Evolutionary conservation across 2,329 filamentous ascomycete species (phyloP).

Genomic region (Xylaria multiplex): DNA sequence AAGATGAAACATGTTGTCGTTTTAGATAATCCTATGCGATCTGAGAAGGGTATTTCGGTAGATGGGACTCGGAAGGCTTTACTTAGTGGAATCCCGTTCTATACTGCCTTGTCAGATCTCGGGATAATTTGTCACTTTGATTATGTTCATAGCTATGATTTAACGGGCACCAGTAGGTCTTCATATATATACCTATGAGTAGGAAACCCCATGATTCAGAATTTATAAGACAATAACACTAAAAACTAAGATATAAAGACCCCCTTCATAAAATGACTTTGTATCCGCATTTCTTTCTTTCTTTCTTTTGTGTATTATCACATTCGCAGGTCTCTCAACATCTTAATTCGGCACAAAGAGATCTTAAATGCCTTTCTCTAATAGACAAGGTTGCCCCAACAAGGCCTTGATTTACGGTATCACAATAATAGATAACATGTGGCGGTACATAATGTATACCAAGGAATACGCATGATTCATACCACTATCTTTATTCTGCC

Average conservation of each 20-base stretch:
- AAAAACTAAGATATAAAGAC: conserved; percentile 11
- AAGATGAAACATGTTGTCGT: not conserved
- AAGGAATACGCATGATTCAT: not conserved
- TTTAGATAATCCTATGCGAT: not conserved
- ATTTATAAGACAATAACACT: not conserved
- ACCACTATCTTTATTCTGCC: too few relatives aligned
- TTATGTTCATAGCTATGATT: not conserved
- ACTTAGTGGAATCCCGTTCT: not conserved
- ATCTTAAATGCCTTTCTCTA: not conserved
- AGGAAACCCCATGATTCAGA: not conserved
- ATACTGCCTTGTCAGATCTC: not conserved
- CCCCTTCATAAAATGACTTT: not conserved
- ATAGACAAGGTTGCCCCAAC: conserved; percentile 3
- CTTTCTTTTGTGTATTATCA: not conserved
- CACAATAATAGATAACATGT: not conserved
- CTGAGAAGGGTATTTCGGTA: not conserved
- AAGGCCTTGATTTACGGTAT: not conserved
- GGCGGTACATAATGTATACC: not conserved
- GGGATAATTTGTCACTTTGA: not conserved
- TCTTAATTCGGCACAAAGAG: not conserved
- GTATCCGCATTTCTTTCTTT: not conserved
- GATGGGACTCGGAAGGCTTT: not conserved
- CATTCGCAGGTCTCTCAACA: not conserved
- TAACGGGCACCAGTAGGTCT: not conserved
- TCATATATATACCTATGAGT: conserved; percentile 10